These are phyloP conservation scores for Mycena citricolor DNA, from an alignment of 1,284 basidiomycete genomes.

Conservation along the genomic window DNA sequence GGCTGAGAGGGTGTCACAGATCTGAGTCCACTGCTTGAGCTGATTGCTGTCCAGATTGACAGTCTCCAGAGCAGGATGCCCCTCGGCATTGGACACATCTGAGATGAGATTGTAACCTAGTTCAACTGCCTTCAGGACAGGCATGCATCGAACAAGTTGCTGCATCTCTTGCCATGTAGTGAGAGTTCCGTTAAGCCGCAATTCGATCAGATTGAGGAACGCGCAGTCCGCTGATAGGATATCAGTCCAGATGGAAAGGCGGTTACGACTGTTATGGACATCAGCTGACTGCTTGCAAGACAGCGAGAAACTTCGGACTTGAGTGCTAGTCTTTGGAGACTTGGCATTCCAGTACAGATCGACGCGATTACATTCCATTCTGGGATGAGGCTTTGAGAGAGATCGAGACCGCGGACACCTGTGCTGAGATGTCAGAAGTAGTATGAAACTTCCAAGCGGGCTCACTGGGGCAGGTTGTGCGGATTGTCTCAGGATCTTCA, in stretches of 20 bases:
- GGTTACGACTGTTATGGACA: constrained; percentile 53
- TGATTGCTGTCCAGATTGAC: constrained; percentile 80
- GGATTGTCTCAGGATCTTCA: constrained; percentile 53
- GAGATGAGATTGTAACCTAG: constrained; percentile 74
- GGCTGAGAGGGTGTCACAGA: constrained; percentile 45
- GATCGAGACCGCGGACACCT: constrained; percentile 81
- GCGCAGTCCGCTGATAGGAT: constrained; percentile 36
- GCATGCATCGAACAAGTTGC: constrained; percentile 54
- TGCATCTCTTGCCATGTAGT: constrained; percentile 72
- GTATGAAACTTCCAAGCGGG: constrained; percentile 18
- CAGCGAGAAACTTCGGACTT: constrained; percentile 56
- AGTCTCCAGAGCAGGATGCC: constrained; percentile 41
- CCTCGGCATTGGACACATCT: constrained; percentile 32
- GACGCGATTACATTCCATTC: constrained; percentile 70
- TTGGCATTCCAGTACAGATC: constrained; percentile 65
- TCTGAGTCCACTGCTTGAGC: constrained; percentile 59
- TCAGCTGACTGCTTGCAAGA: constrained; percentile 24
- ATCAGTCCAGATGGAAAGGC: constrained; percentile 41
- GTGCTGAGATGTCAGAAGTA: constrained; percentile 18
- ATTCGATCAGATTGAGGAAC: constrained; percentile 59
- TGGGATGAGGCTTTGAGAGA: constrained; percentile 78
- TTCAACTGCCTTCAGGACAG: constrained; percentile 64
- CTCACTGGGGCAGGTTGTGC: constrained; percentile 69
- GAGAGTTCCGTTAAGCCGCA: constrained; percentile 77
- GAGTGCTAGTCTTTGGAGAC: constrained; percentile 67